Conservation (phyloP, 108 stramenopile species). For the Cyclotella distinguenda region DNA sequence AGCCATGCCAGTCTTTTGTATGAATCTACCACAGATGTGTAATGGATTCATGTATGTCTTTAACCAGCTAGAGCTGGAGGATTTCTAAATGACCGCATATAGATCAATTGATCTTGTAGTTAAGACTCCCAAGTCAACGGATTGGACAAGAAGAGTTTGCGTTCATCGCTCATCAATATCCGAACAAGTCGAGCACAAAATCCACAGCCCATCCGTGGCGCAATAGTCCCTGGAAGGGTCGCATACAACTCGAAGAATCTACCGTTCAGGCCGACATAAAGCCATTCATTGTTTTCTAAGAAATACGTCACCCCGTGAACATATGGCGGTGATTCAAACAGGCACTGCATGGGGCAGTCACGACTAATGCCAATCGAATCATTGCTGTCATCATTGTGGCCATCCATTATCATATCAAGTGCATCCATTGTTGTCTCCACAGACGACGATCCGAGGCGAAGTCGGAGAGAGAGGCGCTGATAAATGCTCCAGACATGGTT, state of each 20-base stretch:
- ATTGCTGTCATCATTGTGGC: slow-evolving; percentile 13
- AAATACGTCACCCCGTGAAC: slow-evolving; percentile 68
- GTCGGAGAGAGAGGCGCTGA: slow-evolving; percentile 65
- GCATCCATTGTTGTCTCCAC: slow-evolving; percentile 63
- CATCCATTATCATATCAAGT: slow-evolving; percentile 48
- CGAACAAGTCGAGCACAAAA: slow-evolving; percentile 64
- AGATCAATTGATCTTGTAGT: neutral
- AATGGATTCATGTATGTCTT: slow-evolving; percentile 88
- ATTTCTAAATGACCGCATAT: neutral
- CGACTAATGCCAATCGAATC: slow-evolving; percentile 39
- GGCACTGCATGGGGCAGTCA: slow-evolving; percentile 55
- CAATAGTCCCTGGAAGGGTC: slow-evolving; percentile 36
- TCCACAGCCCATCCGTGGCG: slow-evolving; percentile 55
- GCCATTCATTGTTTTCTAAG: slow-evolving; percentile 56
- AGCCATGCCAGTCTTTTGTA: slow-evolving; percentile 86
- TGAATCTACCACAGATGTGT: slow-evolving; percentile 89
- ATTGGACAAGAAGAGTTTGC: slow-evolving; percentile 57
- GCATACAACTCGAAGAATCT: slow-evolving; percentile 72
- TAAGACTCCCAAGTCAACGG: slow-evolving; percentile 58
- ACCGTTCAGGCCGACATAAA: slow-evolving; percentile 73
- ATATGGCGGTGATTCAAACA: slow-evolving; percentile 67
- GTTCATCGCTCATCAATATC: slow-evolving; percentile 58
- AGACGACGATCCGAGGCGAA: slow-evolving; percentile 70
- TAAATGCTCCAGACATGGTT: slow-evolving; percentile 63
- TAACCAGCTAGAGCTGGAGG: slow-evolving; percentile 76